Evolutionary conservation across 1,284 basidiomycete species (phyloP).

Genomic region (Ganoderma resinaceum): DNA sequence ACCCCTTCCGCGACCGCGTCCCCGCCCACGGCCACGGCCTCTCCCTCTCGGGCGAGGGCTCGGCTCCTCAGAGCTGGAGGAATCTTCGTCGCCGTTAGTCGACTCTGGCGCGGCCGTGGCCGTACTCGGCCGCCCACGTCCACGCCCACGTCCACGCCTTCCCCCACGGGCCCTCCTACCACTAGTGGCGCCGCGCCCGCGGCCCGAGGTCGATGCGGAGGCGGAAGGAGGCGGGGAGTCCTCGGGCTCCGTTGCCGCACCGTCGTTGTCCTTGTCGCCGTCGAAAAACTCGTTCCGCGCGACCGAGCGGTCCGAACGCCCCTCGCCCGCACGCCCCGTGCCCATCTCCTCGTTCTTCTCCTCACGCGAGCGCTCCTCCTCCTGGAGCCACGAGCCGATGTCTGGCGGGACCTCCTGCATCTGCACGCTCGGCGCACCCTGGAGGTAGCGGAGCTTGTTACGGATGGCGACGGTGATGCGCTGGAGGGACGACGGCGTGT

Average conservation of each 20-base stretch:
- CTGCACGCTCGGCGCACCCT: conserved; percentile 94
- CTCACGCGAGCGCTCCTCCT: conserved; percentile 76
- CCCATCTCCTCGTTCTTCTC: conserved; percentile 76
- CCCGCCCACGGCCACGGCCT: conserved; percentile 34
- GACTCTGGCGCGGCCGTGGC: conserved; percentile 21
- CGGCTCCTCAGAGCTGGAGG: conserved; percentile 30
- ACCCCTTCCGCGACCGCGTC: conserved; percentile 31
- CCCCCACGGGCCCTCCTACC: conserved; percentile 28
- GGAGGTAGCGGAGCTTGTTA: conserved; percentile 93
- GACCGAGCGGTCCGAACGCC: conserved; percentile 55
- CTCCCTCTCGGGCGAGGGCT: conserved; percentile 28
- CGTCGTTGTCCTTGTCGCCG: conserved; percentile 63
- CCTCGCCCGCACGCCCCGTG: conserved; percentile 65
- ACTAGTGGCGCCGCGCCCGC: conserved; percentile 13
- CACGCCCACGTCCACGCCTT: conserved; percentile 28
- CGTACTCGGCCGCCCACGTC: conserved; percentile 26
- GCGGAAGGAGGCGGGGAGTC: conserved; percentile 19
- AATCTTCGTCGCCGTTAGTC: conserved; percentile 24
- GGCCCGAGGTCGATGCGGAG: conserved; percentile 7
- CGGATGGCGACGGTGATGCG: conserved; percentile 86
- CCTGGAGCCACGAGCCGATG: conserved; percentile 79
- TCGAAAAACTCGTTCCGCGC: conserved; percentile 77
- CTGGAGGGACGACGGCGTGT: conserved; percentile 84
- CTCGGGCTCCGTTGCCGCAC: conserved; percentile 24
- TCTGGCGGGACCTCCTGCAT: conserved; percentile 98